Evolutionary conservation across 1,139 yeast genomes (phyloP).

Genomic region (Protomyces arabidopsidicola): DNA sequence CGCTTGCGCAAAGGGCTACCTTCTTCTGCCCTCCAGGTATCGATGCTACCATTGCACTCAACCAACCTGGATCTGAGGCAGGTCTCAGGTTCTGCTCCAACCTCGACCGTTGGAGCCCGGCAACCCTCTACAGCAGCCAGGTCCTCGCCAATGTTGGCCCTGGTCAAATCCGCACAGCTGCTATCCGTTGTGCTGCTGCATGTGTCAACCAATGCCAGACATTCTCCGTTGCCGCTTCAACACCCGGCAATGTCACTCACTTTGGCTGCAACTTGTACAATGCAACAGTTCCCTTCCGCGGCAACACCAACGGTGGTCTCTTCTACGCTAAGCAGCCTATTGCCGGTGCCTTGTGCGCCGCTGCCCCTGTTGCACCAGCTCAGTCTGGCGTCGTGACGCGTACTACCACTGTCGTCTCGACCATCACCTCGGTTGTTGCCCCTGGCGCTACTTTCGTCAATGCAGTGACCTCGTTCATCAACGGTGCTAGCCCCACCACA

Average conservation of each 20-base stretch:
- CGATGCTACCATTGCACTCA: constrained; percentile 20
- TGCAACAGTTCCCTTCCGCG: constrained; percentile 23
- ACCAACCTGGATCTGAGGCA: constrained; percentile 8
- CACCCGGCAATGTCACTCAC: constrained; percentile 20
- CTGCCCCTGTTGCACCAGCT: background rate
- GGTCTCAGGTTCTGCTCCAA: constrained; percentile 25
- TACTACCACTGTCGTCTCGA: constrained; percentile 13
- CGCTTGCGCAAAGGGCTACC: constrained; percentile 14
- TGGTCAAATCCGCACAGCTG: constrained; percentile 20
- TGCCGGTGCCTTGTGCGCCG: constrained; percentile 21
- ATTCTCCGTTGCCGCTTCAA: constrained; percentile 23
- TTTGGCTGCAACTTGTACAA: constrained; percentile 26
- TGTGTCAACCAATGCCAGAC: constrained; percentile 19
- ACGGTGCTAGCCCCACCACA: constrained; percentile 4
- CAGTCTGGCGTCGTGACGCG: constrained; percentile 2
- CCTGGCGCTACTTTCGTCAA: background rate
- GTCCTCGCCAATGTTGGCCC: constrained; percentile 15
- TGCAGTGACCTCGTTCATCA: constrained; percentile 4
- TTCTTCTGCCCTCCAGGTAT: constrained; percentile 27
- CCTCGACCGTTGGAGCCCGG: constrained; percentile 24
- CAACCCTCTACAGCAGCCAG: constrained; percentile 10
- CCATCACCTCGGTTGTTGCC: constrained; percentile 19
- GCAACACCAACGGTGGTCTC: constrained; percentile 27
- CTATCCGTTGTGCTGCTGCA: constrained; percentile 17
- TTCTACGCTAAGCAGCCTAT: constrained; percentile 17